phyloP scores from a whole-genome alignment of 768 basidiomycete genomes.

The Sporobolomyces phaffii region DNA sequence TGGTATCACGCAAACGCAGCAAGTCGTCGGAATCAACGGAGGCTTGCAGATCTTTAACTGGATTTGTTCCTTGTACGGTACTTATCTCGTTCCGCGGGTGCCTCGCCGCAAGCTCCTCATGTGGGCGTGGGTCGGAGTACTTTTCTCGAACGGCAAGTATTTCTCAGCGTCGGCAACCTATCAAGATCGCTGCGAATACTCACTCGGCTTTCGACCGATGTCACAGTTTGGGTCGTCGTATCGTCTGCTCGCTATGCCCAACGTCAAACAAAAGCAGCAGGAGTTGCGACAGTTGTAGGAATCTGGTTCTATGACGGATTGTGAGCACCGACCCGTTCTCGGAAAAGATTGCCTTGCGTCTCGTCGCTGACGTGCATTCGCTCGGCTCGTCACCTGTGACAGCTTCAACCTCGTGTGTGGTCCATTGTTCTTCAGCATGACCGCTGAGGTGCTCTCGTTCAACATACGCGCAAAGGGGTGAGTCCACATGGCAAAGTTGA shows the following conservation, averaged over 20 bases:
- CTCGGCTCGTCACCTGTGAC: too few species aligned
- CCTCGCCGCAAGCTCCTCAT: conserved; percentile 43
- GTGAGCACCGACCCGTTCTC: not conserved
- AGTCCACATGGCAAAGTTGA: not conserved
- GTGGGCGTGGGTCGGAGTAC: conserved; percentile 38
- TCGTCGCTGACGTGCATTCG: too few species aligned
- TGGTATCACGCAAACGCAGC: conserved; percentile 39
- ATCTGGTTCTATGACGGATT: conserved; percentile 42
- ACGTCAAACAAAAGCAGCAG: conserved; percentile 34
- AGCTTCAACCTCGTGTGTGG: conserved; percentile 28
- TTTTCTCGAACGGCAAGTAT: conserved; percentile 21
- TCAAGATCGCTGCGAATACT: too few species aligned
- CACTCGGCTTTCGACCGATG: not conserved
- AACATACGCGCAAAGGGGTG: conserved; percentile 29
- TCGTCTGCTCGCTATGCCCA: conserved; percentile 40
- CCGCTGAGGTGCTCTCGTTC: conserved; percentile 30
- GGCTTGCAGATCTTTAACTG: conserved; percentile 30
- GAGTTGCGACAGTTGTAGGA: conserved; percentile 42
- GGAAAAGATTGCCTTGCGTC: too few species aligned
- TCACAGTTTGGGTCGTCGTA: conserved; percentile 34
- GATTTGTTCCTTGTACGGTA: conserved; percentile 39
- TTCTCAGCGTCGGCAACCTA: not conserved
- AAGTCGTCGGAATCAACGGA: conserved; percentile 32
- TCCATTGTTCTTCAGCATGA: conserved; percentile 22
- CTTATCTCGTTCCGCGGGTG: conserved; percentile 42